Evolutionary conservation across 805 yeast species (phyloP), one percentile per base, ranked within the genome.

Genomic region (Maudiozyma saulgeensis): DNA sequence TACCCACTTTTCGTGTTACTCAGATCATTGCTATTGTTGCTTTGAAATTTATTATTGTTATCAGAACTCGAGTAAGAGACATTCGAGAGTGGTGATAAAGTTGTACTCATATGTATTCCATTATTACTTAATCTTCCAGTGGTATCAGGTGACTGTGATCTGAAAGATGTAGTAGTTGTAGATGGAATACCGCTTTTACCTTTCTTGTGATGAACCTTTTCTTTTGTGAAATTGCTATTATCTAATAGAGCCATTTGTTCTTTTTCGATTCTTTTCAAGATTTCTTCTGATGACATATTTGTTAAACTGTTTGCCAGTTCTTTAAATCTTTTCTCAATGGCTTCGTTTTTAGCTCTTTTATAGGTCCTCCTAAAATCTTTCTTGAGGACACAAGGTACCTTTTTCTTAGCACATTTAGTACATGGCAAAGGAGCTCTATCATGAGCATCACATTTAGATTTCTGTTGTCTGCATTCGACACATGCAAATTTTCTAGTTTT

Each of bases 381-480:
- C 58, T 87, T 81, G 44, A 93, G 67, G 25, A 82, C 77, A 63
- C 99, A 91, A 16, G 71, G 71, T 3, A 84, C 70, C 7, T 79
- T 78, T 59, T 87, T 79, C 62, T 84, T 85, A 9, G 70, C 61
- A 64, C 99, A 93, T 52, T 96, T 73, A 0, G 91, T 72, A 59
- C 99, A 93, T 1, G 96, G 86, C 8, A 72, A 72, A 0, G 96
- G 96, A 32, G 81, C 78, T 46, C 72, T 74, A 51, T 80, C 89
- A 54, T 75, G 79, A 12, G 96, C 95, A 68, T 90, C 96, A 69
- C 97, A 90, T 59, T 81, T 79, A 35, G 89, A 83, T 68, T 93
- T 93, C 64, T 91, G 99, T 67, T 93, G 98, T 13, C 98, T 78
- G 63, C 99, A 93, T 60, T 91, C 96, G 1, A 87, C 88, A 71